These are phyloP conservation scores for Phytophthora foliorum DNA, from an alignment of 352 stramenopile species.

Conservation along the genomic window DNA sequence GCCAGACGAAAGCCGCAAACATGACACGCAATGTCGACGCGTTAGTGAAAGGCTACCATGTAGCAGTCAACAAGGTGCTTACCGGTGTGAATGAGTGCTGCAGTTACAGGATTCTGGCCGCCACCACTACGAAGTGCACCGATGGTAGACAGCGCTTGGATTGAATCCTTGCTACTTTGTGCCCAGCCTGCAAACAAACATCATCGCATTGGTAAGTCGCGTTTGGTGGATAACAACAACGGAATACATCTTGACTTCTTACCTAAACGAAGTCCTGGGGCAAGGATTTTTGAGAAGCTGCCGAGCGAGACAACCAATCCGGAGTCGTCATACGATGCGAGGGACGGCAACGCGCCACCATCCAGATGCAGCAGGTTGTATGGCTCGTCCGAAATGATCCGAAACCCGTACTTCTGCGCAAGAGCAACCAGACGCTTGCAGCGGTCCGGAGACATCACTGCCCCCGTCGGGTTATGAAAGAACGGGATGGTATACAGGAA, in stretches of 20 bases:
- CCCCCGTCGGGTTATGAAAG: slow-evolving; percentile 94
- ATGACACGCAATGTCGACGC: slow-evolving; percentile 14
- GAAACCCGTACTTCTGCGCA: slow-evolving; percentile 82
- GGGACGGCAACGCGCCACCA: slow-evolving; percentile 51
- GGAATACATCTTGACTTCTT: slow-evolving; percentile 24
- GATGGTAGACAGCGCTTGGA: slow-evolving; percentile 65
- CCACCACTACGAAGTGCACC: slow-evolving; percentile 91
- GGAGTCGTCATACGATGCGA: slow-evolving; percentile 74
- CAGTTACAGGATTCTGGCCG: slow-evolving; percentile 92
- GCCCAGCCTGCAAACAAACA: slow-evolving; percentile 56
- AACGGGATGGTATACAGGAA: slow-evolving; percentile 95
- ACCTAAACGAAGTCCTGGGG: slow-evolving; percentile 91
- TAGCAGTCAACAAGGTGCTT: slow-evolving; percentile 32
- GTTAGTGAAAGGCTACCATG: slow-evolving; percentile 16
- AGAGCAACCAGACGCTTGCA: slow-evolving; percentile 84
- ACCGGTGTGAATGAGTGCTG: slow-evolving; percentile 84
- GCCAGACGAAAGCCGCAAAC: slow-evolving; percentile 31
- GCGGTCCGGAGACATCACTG: slow-evolving; percentile 72
- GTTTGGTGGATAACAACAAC: not conserved
- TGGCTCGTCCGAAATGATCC: slow-evolving; percentile 93
- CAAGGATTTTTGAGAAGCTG: slow-evolving; percentile 97
- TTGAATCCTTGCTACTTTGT: slow-evolving; percentile 65
- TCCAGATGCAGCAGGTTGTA: slow-evolving; percentile 94
- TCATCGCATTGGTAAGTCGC: not conserved
- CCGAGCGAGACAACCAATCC: slow-evolving; percentile 87